These are phyloP conservation scores for Colletotrichum sp. DNA, from an alignment of 2,329 filamentous ascomycete species.

Conservation along the genomic window DNA sequence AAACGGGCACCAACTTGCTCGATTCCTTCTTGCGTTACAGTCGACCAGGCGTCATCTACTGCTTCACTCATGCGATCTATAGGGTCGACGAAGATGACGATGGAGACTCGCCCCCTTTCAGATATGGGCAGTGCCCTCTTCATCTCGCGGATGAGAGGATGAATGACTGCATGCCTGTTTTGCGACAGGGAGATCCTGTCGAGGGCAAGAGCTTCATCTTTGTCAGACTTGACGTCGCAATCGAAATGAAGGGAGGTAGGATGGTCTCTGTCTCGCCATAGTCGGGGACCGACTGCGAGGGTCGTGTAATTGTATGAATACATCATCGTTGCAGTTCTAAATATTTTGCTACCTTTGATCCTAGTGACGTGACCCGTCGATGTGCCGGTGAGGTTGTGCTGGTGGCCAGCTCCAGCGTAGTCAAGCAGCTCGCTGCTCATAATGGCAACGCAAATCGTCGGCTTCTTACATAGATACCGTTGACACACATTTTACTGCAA, in stretches of 20 bases:
- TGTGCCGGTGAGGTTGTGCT: background rate
- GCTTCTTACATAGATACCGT: background rate
- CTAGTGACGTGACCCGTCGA: background rate
- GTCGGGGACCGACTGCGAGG: accelerated
- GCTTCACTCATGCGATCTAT: background rate
- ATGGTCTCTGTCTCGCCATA: background rate
- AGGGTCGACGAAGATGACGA: background rate
- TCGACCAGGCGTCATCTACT: background rate
- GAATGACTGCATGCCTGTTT: background rate
- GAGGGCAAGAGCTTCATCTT: background rate
- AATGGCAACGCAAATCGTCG: background rate
- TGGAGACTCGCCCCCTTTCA: background rate
- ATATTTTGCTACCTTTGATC: background rate
- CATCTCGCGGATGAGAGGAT: background rate
- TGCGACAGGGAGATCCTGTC: background rate
- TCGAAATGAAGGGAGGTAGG: background rate
- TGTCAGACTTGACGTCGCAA: background rate
- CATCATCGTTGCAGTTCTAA: background rate
- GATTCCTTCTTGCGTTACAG: accelerated
- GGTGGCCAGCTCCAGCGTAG: background rate
- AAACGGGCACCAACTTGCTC: accelerated
- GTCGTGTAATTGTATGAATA: background rate
- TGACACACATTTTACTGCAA: background rate
- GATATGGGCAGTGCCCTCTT: background rate
- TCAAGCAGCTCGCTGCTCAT: background rate